Percentiles rank a stretch among this genome's conserved stretches.
Conservation (phyloP, 352 stramenopile species). For the Phytophthora europaea region DNA sequence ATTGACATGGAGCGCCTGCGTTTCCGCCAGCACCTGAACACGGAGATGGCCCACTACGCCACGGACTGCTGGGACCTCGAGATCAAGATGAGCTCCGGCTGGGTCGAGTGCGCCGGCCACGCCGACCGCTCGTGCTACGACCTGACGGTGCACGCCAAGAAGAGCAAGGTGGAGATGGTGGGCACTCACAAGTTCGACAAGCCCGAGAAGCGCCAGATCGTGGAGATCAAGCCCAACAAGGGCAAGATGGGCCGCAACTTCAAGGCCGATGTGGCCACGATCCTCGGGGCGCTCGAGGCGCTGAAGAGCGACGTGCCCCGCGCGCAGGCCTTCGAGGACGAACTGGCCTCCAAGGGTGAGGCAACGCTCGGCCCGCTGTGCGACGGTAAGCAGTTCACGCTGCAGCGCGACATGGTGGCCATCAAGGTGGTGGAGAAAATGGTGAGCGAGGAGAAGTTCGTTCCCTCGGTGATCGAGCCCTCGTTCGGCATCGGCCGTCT, state of each 20-base stretch:
- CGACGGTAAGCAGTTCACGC: constrained; percentile 90
- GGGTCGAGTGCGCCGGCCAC: constrained; percentile 99
- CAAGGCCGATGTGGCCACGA: constrained; percentile 92
- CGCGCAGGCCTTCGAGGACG: constrained; percentile 91
- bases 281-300: constrained; percentile 76
- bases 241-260: constrained; percentile 97
- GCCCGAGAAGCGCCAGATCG: constrained; percentile 95
- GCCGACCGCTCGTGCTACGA: constrained; percentile 99
- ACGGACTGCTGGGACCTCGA: constrained; percentile 99
- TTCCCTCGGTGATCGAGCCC: constrained; percentile 99
- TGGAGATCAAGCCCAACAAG: constrained; percentile 97
- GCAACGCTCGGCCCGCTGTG: constrained; percentile 90
- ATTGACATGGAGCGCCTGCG: constrained; percentile 96
- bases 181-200: constrained; percentile 91
- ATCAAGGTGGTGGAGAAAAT: constrained; percentile 96
- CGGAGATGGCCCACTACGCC: constrained; percentile 99
- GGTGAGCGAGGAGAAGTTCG: constrained; percentile 98
- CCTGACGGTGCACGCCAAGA: constrained; percentile 90
- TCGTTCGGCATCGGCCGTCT: constrained; percentile 99
- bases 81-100: constrained; percentile 98
- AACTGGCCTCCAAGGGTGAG: constrained; percentile 92
- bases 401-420: constrained; percentile 96
- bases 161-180: constrained; percentile 91
- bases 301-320: constrained; percentile 94
- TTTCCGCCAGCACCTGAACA: constrained; percentile 99